phyloP scores from a whole-genome alignment of 2,329 filamentous ascomycete species.

The Talaromyces sp. region DNA sequence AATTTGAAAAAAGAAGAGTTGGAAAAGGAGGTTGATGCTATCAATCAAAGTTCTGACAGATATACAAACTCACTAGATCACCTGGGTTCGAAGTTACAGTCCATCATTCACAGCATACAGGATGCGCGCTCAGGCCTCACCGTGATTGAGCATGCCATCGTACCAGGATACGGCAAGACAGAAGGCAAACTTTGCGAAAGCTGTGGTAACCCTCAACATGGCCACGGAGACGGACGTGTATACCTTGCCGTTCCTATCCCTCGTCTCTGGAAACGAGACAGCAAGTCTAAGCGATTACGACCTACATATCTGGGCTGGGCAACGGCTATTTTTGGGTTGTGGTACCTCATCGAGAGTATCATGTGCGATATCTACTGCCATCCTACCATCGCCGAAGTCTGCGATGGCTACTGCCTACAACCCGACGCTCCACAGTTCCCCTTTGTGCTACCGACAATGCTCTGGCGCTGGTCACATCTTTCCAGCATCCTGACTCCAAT shows the following conservation, averaged over 20 bases:
- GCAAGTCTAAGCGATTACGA: conserved; percentile 28
- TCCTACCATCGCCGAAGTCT: conserved; percentile 46
- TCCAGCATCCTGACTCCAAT: conserved; percentile 30
- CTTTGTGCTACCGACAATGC: conserved; percentile 54
- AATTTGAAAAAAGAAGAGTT: conserved; percentile 12
- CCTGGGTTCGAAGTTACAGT: conserved; percentile 39
- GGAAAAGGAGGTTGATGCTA: conserved; percentile 1
- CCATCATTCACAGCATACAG: conserved; percentile 39
- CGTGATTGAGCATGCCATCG: conserved; percentile 38
- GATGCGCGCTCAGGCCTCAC: conserved; percentile 41
- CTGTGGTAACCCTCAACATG: conserved; percentile 19
- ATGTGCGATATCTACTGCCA: conserved; percentile 54
- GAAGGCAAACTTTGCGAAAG: conserved; percentile 21
- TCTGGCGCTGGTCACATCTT: conserved; percentile 47
- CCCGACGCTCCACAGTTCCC: conserved; percentile 54
- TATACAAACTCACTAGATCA: conserved; percentile 35
- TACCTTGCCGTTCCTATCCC: conserved; percentile 36
- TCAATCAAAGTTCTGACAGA: conserved; percentile 7
- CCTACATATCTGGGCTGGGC: conserved; percentile 40
- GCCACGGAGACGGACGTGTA: conserved; percentile 27
- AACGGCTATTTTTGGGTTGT: conserved; percentile 42
- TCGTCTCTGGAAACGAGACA: conserved; percentile 34
- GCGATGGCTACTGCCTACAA: conserved; percentile 50
- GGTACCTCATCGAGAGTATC: conserved; percentile 49
- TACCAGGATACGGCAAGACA: conserved; percentile 17